Base-by-base conservation (phyloP, 2,329 filamentous ascomycete species). In the Stagonosporopsis rhizophila region DNA sequence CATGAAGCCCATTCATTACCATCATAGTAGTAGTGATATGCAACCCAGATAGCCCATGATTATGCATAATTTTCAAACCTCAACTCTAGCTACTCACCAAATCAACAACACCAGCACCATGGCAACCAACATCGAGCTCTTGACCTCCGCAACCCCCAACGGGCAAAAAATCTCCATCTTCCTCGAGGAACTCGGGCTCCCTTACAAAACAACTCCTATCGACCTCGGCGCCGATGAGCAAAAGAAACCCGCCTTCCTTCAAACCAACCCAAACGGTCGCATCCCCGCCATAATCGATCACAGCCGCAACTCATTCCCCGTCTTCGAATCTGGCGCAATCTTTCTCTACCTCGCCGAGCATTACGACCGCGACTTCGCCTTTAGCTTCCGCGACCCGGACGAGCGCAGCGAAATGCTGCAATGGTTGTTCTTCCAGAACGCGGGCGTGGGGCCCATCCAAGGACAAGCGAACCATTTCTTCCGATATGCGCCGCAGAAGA, bases 181-280 rank as follows among this genome's bases (percentile, higher is more conserved):
- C 65, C 82, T 90, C 6, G 91, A 95, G 78, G 91, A 96, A 77
- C 83, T 96, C 2, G 87, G 87, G 50, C 70, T 71, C 27, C 58
- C 62, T 3, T 66, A 68, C 56, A 65, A 44, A 8, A 52, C 52
- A 7, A 67, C 57, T 0, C 6, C 59, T 2, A 86, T 94, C 68
- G 82, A 89, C 27, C 82, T 95, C 48, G 78, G 73, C 58, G 88
- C 88, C 63, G 89, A 90, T 69, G 82, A 81, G 34, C 90, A 94
- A 68, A 94, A 93, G 67, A 83, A 92, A 72, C 85, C 85, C 9
- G 92, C 89, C 88, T 96, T 93, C 77, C 83, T 95, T 28, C 85
- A 87, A 46, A 92, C 95, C 78, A 96, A 96, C 77, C 91, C 92
- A 59, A 96, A 96, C 74, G 91, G 91, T 62, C 89, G 91, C 66